A percentile compares a stretch with the other conserved stretches of the same genome.
Evolutionary conservation across 441 rosid species (phyloP).

Genomic region (Mallotus repandus): DNA sequence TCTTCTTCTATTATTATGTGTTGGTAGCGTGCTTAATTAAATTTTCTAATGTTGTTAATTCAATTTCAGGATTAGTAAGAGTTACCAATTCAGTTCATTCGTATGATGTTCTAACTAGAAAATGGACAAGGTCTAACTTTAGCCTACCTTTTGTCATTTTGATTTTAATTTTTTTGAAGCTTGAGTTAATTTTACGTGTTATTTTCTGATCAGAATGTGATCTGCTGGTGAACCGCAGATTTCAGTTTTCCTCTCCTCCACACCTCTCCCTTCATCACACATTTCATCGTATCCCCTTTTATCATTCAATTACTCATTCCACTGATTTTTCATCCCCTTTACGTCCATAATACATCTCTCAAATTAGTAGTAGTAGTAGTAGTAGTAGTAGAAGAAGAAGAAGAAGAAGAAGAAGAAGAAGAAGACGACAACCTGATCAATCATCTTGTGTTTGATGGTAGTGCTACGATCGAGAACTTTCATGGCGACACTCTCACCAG

Average conservation of each 20-base stretch:
- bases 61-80: conserved; percentile 79
- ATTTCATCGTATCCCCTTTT: too few relatives aligned
- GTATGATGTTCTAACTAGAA: conserved; percentile 85
- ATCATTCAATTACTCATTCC: too few relatives aligned
- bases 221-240: conserved; percentile 98
- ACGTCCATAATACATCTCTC: too few relatives aligned
- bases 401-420: background rate
- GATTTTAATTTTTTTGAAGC: conserved; percentile 5
- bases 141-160: background rate
- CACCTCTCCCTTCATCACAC: too few relatives aligned
- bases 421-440: conserved; percentile 74
- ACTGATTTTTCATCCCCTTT: too few relatives aligned
- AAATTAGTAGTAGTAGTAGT: too few relatives aligned
- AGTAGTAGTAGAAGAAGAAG: too few relatives aligned
- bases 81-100: too few relatives aligned
- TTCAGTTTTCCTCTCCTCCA: too few relatives aligned
- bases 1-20: background rate
- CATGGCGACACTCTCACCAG: conserved; percentile 99
- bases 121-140: conserved; percentile 80
- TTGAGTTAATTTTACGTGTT: background rate
- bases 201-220: conserved; percentile 47
- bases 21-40: background rate
- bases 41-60: conserved; percentile 8
- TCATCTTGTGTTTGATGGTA: conserved; percentile 91
- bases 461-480: conserved; percentile 88